These are phyloP conservation scores for Stephania cephalantha DNA, from an alignment of 164 flowering plant genomes.

Conservation along the genomic window DNA sequence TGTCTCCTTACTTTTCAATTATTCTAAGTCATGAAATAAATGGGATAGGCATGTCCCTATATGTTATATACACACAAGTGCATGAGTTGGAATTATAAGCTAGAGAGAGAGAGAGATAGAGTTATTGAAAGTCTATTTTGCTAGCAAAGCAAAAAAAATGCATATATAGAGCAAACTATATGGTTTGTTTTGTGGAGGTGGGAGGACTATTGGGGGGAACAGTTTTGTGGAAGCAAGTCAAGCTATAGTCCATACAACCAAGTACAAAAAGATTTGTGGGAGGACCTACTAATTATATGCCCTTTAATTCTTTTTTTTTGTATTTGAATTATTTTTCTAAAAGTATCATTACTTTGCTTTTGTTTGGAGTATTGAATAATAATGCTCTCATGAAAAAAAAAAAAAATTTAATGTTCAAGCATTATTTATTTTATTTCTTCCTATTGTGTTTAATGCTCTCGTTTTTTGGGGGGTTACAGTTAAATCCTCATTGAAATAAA, in stretches of 20 bases:
- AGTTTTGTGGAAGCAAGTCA: neutral
- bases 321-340: neutral
- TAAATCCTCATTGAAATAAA: no score
- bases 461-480: no score
- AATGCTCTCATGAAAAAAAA: no score
- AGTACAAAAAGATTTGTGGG: neutral
- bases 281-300: neutral
- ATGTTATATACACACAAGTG: neutral
- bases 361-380: neutral
- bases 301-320: neutral
- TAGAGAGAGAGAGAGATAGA: neutral
- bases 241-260: neutral
- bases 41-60: neutral
- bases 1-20: constrained; percentile 3
- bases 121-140: neutral
- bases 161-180: neutral
- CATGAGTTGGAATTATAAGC: neutral
- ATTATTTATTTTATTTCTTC: no score
- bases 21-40: neutral
- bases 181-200: neutral
- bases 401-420: no score
- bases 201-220: neutral
- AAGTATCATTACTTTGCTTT: neutral
- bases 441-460: no score
- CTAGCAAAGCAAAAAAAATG: neutral